Evolutionary conservation across 176 grass and related monocot species (phyloP), one percentile per base, ranked within the genome.

Genomic region (Saccharum spontaneum): DNA sequence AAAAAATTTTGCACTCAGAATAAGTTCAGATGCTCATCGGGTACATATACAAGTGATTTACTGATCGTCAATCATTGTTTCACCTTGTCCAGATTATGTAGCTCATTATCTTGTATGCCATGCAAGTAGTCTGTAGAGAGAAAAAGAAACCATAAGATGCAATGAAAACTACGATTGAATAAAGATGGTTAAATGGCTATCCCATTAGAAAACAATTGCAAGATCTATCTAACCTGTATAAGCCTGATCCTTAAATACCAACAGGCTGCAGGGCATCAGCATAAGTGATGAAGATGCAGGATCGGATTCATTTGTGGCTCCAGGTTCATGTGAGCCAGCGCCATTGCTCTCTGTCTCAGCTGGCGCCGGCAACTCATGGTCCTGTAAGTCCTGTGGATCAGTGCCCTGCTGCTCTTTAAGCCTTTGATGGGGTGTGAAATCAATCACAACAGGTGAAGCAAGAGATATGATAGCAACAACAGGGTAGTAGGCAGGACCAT

Each of bases 381-480:
- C 45, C 55, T 69, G 46, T 49, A 30, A 1, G 39, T 49, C 65
- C 30, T 82, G 73, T 69, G 36, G 10, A 86, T 83, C 48, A 79
- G 74, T 83, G 37, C 24, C 26, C 40, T 45, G 84, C 40, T 34
- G 44, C 77, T 55, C 86, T 84, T 76, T 92, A 11, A 92, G 78
- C 73, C 61, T 92, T 70, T 91, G 79, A 54, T 98, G 93, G 52
- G 93, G 83, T 17, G 73, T 86, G 86, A 98, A 95, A 81, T 98
- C 80, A 71, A 98, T 91, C 76, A 93, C 88, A 75, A 94, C 78
- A 9, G 93, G 91, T 43, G 96, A 98, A 82, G 81, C 85, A 38
- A 98, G 89, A 49, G 96, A 98, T 63, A 98, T 82, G 78, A 98
- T 98, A 76, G 96, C 93, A 85, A 98, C 93, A 67, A 85, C 86